These are phyloP conservation scores for Aspergillus tubingensis DNA, from an alignment of 2,329 filamentous ascomycete species.

Conservation along the genomic window DNA sequence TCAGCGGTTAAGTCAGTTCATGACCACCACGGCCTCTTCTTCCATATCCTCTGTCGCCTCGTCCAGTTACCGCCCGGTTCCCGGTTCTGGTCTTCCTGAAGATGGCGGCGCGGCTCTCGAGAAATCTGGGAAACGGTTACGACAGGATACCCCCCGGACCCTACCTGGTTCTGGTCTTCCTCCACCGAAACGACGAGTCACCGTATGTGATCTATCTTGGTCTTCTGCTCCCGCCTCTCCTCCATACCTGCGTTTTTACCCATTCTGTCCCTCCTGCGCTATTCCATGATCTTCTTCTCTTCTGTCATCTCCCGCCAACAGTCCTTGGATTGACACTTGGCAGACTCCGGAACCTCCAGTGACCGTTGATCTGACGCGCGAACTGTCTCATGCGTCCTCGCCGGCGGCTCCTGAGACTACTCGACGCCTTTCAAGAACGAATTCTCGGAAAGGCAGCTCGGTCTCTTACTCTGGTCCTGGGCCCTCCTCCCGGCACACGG, in stretches of 20 bases:
- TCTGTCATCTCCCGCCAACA: conserved; percentile 28
- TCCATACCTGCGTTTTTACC: conserved; percentile 25
- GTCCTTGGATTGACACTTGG: conserved; percentile 45
- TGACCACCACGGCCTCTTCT: conserved; percentile 28
- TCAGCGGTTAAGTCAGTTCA: conserved; percentile 42
- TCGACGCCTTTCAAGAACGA: conserved; percentile 28
- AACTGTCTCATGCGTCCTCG: conserved; percentile 35
- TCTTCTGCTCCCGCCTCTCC: conserved; percentile 38
- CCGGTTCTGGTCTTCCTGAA: conserved; percentile 23
- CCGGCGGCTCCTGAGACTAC: conserved; percentile 27
- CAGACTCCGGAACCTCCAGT: conserved; percentile 43
- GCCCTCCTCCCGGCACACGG: conserved; percentile 33
- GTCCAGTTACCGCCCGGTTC: conserved; percentile 23
- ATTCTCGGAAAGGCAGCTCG: conserved; percentile 28
- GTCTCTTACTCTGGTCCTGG: conserved; percentile 28
- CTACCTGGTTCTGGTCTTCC: conserved; percentile 42
- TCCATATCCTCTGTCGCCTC: conserved; percentile 15
- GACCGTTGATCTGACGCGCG: conserved; percentile 34
- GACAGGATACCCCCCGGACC: conserved; percentile 45
- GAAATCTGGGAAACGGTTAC: conserved; percentile 44
- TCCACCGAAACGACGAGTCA: conserved; percentile 48
- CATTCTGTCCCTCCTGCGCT: conserved; percentile 28
- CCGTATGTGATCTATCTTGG: conserved; percentile 48
- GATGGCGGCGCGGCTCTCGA: conserved; percentile 27
- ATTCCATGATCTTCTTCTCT: conserved; percentile 20